Percentiles rank a stretch among this genome's conserved stretches.
phyloP scores from a whole-genome alignment of 2,329 filamentous ascomycete species.

The Calycina marina region DNA sequence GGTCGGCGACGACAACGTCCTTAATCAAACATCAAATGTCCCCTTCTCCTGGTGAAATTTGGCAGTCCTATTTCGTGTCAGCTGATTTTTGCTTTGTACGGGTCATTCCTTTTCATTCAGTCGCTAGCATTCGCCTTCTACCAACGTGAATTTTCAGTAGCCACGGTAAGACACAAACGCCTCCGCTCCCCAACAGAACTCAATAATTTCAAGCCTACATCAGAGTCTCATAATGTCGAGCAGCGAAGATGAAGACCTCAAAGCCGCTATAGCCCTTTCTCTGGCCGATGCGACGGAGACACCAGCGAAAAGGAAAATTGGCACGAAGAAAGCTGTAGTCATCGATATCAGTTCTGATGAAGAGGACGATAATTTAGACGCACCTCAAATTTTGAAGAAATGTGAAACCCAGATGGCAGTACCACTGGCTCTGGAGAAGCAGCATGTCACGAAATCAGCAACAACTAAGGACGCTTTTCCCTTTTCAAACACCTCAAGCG shows the following conservation, averaged over 20 bases:
- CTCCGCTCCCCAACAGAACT: not conserved
- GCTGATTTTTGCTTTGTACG: too few relatives aligned
- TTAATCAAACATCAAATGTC: too few relatives aligned
- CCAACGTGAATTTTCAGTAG: too few relatives aligned
- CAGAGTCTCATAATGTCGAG: slow-evolving; percentile 19
- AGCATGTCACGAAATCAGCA: not conserved
- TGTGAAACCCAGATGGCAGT: not conserved
- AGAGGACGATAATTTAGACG: slow-evolving; percentile 20
- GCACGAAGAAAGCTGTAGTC: slow-evolving; percentile 8
- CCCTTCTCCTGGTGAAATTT: too few relatives aligned
- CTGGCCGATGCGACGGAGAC: slow-evolving; percentile 20
- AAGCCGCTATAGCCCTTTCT: slow-evolving; percentile 44
- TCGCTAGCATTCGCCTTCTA: too few relatives aligned
- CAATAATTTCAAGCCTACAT: not conserved
- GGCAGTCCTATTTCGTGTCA: too few relatives aligned
- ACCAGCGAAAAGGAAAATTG: not conserved
- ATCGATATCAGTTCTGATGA: slow-evolving; percentile 23
- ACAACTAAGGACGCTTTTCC: not conserved
- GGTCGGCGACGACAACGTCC: too few relatives aligned
- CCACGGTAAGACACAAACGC: not conserved
- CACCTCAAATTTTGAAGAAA: slow-evolving; percentile 8
- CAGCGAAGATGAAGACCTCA: slow-evolving; percentile 36
- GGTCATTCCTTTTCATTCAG: too few relatives aligned
- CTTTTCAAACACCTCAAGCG: too few relatives aligned
- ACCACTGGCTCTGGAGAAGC: not conserved